Conservation (phyloP, 2,329 filamentous ascomycete genomes). For the Monilinia fructicola region DNA sequence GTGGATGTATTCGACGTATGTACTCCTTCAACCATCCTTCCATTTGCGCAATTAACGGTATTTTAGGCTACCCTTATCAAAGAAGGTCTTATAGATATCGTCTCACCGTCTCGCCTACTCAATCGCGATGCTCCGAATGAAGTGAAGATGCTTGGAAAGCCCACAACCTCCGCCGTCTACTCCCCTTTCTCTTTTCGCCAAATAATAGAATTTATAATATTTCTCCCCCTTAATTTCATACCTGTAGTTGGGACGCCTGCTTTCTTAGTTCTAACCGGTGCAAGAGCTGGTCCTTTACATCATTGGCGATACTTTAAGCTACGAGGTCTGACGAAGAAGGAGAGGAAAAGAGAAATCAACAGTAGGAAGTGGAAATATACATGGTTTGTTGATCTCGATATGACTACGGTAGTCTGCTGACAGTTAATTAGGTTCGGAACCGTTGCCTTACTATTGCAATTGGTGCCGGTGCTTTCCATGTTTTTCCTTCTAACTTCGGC, state of each 20-base stretch:
- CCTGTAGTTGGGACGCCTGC: constrained; percentile 79
- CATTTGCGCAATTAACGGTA: background rate
- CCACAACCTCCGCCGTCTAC: constrained; percentile 73
- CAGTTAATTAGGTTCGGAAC: constrained; percentile 66
- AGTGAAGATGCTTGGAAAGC: constrained; percentile 79
- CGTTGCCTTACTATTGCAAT: constrained; percentile 76
- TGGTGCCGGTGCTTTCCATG: constrained; percentile 90
- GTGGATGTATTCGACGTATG: constrained; percentile 79
- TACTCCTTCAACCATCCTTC: background rate
- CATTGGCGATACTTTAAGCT: constrained; percentile 91
- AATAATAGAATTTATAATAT: constrained; percentile 78
- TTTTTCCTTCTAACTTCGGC: constrained; percentile 89
- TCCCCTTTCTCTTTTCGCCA: constrained; percentile 89
- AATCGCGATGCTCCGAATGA: constrained; percentile 68
- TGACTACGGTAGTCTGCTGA: constrained; percentile 23
- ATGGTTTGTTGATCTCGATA: constrained; percentile 51
- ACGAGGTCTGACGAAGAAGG: constrained; percentile 68
- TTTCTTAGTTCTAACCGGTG: constrained; percentile 86
- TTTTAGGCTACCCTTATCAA: constrained; percentile 67
- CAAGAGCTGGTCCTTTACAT: constrained; percentile 81
- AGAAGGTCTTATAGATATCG: constrained; percentile 66
- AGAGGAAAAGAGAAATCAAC: constrained; percentile 69
- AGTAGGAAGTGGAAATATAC: constrained; percentile 77
- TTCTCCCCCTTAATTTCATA: constrained; percentile 82
- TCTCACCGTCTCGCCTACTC: constrained; percentile 64